Percentiles rank a stretch among this genome's conserved stretches.
These are phyloP conservation scores for Solanum sitiens DNA, from an alignment of 257 asterid species.

Conservation along the genomic window DNA sequence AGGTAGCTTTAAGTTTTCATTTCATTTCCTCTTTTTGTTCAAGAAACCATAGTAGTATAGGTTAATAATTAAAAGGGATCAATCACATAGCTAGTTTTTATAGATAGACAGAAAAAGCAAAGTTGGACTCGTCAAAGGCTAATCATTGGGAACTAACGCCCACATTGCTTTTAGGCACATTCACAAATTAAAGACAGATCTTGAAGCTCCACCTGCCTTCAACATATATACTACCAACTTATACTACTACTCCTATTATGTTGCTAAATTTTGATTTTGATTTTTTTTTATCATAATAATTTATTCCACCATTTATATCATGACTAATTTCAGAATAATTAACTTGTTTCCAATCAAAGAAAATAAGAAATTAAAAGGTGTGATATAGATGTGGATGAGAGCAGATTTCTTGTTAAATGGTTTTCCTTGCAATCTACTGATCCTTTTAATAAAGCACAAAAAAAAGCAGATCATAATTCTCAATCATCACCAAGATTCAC, in stretches of 20 bases:
- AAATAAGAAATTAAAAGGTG: background rate
- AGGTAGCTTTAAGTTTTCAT: background rate
- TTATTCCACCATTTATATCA: too few relatives aligned
- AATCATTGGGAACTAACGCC: slow-evolving; percentile 22
- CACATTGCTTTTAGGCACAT: slow-evolving; percentile 13
- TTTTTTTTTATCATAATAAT: too few relatives aligned
- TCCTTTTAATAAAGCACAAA: slow-evolving; percentile 17
- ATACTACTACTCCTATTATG: too few relatives aligned
- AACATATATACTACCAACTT: background rate
- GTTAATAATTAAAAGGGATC: background rate
- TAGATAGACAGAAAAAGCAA: background rate
- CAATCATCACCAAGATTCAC: slow-evolving; percentile 22
- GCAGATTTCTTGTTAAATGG: background rate
- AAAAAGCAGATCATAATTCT: background rate
- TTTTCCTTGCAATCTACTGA: background rate
- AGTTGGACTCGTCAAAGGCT: slow-evolving; percentile 40
- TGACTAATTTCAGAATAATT: too few relatives aligned
- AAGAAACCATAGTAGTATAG: background rate
- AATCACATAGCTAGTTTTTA: background rate
- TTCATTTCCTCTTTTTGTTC: too few relatives aligned
- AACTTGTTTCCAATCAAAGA: too few relatives aligned
- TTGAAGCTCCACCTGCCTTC: background rate
- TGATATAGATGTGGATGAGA: background rate
- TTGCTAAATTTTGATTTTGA: too few relatives aligned
- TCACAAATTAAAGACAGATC: background rate